Evolutionary conservation across 139 green algal species (phyloP), one percentile per base, ranked within the genome.

Genomic region (Klebsormidium nitens): DNA sequence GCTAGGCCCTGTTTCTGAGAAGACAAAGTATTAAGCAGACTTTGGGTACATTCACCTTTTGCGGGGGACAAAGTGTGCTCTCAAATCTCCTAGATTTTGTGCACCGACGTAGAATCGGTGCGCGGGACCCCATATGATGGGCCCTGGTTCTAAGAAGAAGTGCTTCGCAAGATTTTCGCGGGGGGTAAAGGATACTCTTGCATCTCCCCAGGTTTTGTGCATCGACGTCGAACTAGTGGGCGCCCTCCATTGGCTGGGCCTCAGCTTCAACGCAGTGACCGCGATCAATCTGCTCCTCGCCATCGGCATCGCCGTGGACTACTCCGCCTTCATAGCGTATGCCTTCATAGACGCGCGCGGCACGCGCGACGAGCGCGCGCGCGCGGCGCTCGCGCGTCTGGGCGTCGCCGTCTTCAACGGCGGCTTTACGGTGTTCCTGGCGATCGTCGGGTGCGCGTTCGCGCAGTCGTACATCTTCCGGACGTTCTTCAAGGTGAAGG

Each of bases 251-350:
- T 71, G 56, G 36, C 32, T 70, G 17, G 77, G 67, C 6, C 32
- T 81, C 34, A 64, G 63, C 31, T 68, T 81, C 46, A 83, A 81
- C 44, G 36, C 40, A 19, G 72, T 77, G n/a, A 69, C 57, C 11
- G 59, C 79, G 8, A 67, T 76, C 47, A 81, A 77, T 42, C 48
- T 83, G 57, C 37, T 80, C 35, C 39, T 76, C 26, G 50, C 64
- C 26, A 72, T 80, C n/a, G 77, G 77, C 17, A 68, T 83, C 26
- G 69, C 77, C 17, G 47, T 83, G 34, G 77, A 83, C 28, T 73
- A 76, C 59, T 69, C 55, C 38, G 64, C 50, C 11, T 81, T 82
- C 66, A 68, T 65, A 5, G 77, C 66, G 35, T 74, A 77, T 36
- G 81, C 72, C 0, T 83, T 81, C 66, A 61, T 69, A n/a, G 56